Base-by-base conservation (phyloP, 176 grass and related monocot species). In the Hordeum vulgare region DNA sequence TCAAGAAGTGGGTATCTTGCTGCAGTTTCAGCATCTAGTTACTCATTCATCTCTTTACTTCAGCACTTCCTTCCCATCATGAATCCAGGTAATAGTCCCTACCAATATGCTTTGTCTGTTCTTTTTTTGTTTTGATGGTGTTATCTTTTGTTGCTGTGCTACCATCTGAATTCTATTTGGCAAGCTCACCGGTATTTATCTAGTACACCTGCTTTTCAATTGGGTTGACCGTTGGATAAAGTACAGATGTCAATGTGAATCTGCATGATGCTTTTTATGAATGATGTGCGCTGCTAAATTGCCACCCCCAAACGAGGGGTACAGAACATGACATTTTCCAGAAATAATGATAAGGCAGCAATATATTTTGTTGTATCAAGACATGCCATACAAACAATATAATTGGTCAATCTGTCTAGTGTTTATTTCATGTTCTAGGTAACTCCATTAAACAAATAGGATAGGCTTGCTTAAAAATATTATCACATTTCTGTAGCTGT, bases 1-100 rank as follows among this genome's bases (percentile, higher is more conserved):
- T 95, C 96, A 80, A 98, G 96, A 84, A 92, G 83, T 80, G 96
- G 96, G 25, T 98, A 98, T 44, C 93, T 98, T 84, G 87, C 96
- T 26, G 96, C 96, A 44, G 86, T 98, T 63, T 98, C 96, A 88
- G 96, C 96, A 68, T 98, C 96, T 28, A 95, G 96, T 87, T 98
- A 95, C 80, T 98, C 96, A 17, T 95, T 84, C 66, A 81, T 98
- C 71, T 98, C 96, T 33, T 77, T 96, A 79, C 89, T 98, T 62
- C 87, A 98, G 70, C 93, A 95, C 27, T 98, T 98, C 68, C 89
- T 94, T 85, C 93, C 96, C 53, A 94, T 95, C 67, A 98, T 98
- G 96, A 95, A 94, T 90, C 85, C 93, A 81, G 96, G 96, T 98
- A 88, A 45, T 25, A 71, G 61, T 75, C 23, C 34, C 70, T 73